Base-by-base conservation (phyloP, 805 yeast genomes). In the Pichia sporocuriosa region DNA sequence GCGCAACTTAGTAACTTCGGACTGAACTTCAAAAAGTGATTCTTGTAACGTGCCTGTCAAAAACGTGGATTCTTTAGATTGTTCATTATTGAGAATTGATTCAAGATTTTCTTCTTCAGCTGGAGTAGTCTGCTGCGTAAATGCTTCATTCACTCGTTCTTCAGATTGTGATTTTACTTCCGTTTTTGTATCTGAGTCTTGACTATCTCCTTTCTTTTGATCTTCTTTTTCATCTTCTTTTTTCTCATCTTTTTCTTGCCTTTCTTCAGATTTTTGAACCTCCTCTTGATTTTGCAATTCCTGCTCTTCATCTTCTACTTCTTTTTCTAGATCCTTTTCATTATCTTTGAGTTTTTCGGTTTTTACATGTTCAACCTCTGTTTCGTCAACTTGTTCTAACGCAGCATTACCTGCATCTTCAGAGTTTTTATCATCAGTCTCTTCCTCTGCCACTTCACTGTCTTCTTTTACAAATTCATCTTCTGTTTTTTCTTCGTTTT, bases 1-100 rank as follows among this genome's bases (percentile, higher is more conserved):
- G 12, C 37, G 34, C 4, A 53, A 38, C 13, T 42, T 43, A 22
- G 47, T 50, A 20, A 67, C 46, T 39, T 67, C 55, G 6, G 51
- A 47, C 20, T 52, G 52, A 7, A 74, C 53, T n/a, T 55, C 50
- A 5, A 49, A 52, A 13, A 69, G 56, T 32, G 66, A 66, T 10
- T 61, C 50, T 40, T 63, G 58, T 23, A 66, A 55, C 24, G 57
- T 52, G 5, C 47, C 45, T 7, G 48, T 38, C n/a, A 58, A 37
- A 21, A 55, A 57, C 3, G 50, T 40, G 0, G 62, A 57, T 35
- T 52, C 53, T n/a, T 32, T 44, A 4, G 48, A 36, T 6, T 22
- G 16, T 4, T 42, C 42, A 5, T 49, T 36, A 6, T 52, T 41
- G 16, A 54, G 40, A 2, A 53, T 50, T 11, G 49, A 48, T 30